phyloP scores from a whole-genome alignment of 2,329 filamentous ascomycete species.

The Fonsecaea pedrosoi region DNA sequence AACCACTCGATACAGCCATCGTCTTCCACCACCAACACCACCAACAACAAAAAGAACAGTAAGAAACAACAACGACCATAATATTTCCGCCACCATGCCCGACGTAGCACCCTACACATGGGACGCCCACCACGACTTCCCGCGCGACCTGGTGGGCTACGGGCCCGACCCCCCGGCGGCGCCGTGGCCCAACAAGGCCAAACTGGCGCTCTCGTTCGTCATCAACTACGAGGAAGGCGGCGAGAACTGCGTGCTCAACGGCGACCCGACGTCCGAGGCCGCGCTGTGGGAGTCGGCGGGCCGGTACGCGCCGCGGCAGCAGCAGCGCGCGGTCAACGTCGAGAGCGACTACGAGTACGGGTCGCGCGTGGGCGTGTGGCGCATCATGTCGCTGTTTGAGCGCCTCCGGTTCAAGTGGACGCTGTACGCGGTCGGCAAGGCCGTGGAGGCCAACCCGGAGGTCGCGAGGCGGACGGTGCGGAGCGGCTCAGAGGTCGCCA shows the following conservation, averaged over 20 bases:
- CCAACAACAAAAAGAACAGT: not conserved
- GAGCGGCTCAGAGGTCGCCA: not conserved
- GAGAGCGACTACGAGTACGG: slow-evolving; percentile 3
- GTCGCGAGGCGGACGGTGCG: slow-evolving; percentile 1
- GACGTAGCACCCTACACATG: not conserved
- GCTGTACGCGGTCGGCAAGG: not conserved
- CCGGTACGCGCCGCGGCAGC: not conserved
- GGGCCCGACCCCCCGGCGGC: not conserved
- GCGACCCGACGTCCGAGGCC: slow-evolving; percentile 50
- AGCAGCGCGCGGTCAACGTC: not conserved
- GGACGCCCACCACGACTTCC: not conserved
- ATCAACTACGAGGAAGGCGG: slow-evolving; percentile 56
- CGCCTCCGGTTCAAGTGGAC: not conserved
- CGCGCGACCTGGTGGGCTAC: not conserved
- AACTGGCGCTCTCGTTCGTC: slow-evolving; percentile 49
- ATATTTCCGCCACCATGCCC: not conserved
- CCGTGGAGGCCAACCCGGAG: not conserved
- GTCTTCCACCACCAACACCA: not conserved
- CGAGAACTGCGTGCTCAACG: slow-evolving; percentile 49
- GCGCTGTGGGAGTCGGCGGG: not conserved
- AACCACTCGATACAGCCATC: not conserved
- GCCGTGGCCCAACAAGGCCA: not conserved
- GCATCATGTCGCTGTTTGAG: not conserved
- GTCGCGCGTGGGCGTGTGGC: slow-evolving; percentile 1
- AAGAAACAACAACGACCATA: not conserved